Percentiles rank a stretch among this genome's conserved stretches.
Conservation (phyloP, 2,329 filamentous ascomycete genomes). For the Penicillium sp. region DNA sequence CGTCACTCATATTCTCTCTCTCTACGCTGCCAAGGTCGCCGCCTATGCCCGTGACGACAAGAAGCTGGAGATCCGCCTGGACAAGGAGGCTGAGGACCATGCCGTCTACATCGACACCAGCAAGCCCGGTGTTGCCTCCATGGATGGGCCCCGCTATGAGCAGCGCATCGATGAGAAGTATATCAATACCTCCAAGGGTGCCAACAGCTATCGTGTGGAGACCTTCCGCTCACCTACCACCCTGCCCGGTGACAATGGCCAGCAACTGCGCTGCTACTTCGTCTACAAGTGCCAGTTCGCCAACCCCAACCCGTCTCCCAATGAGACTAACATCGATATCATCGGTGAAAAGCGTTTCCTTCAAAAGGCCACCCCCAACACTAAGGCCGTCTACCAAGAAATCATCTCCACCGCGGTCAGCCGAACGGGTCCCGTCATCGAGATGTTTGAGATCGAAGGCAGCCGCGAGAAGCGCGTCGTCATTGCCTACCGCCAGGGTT, state of each 20-base stretch:
- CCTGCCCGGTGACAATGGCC: conserved; percentile 73
- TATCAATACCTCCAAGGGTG: conserved; percentile 74
- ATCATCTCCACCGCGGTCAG: conserved; percentile 84
- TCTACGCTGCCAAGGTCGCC: conserved; percentile 96
- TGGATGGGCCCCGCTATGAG: conserved; percentile 87
- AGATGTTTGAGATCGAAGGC: conserved; percentile 94
- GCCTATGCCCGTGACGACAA: conserved; percentile 93
- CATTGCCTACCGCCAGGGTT: conserved; percentile 90
- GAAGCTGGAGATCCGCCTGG: conserved; percentile 88
- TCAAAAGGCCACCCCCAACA: conserved; percentile 94
- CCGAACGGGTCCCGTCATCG: conserved; percentile 91
- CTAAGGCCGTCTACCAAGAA: conserved; percentile 92
- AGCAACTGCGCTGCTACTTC: conserved; percentile 95
- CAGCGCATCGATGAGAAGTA: conserved; percentile 94
- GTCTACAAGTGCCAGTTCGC: conserved; percentile 96
- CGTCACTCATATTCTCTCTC: conserved; percentile 89
- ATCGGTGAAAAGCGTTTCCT: conserved; percentile 94
- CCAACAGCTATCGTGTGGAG: conserved; percentile 87
- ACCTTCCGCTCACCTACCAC: conserved; percentile 91
- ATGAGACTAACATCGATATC: conserved; percentile 86
- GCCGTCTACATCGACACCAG: conserved; percentile 99
- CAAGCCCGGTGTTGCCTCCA: conserved; percentile 77
- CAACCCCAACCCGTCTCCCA: conserved; percentile 70
- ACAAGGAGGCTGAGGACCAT: conserved; percentile 93
- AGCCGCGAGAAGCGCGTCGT: conserved; percentile 92